phyloP scores from a whole-genome alignment of 345 rosid species.

The Populus deltoides region DNA sequence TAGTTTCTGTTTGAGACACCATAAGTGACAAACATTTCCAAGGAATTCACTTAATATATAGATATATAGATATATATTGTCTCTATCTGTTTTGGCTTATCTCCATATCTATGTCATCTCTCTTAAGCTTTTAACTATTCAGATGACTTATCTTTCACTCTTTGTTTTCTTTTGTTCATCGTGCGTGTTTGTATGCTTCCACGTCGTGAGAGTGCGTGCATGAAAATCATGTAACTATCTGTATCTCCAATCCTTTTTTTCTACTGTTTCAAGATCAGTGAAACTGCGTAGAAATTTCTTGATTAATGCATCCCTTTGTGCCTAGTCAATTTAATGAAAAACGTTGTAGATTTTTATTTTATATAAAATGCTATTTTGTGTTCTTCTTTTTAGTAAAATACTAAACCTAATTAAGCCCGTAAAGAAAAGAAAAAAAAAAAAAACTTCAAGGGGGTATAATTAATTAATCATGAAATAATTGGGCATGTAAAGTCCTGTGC shows the following conservation, averaged over 20 bases:
- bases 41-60: slow-evolving; percentile 12
- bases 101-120: not conserved
- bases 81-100: slow-evolving; percentile 33
- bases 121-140: not conserved
- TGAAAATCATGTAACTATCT: not conserved
- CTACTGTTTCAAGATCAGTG: not conserved
- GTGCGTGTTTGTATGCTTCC: slow-evolving; percentile 2
- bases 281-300: slow-evolving; percentile 36
- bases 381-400: too few species aligned
- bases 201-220: not conserved
- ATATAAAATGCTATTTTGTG: not conserved
- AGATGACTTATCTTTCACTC: not conserved
- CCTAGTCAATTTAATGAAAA: not conserved
- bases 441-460: too few species aligned
- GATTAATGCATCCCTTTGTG: not conserved
- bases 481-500: not conserved
- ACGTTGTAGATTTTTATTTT: not conserved
- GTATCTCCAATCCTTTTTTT: not conserved
- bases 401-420: not conserved
- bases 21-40: slow-evolving; percentile 28
- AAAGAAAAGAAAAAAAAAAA: too few species aligned
- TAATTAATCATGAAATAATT: too few species aligned
- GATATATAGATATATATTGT: slow-evolving; percentile 2
- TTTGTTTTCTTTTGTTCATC: slow-evolving; percentile 5
- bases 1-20: slow-evolving; percentile 6